A percentile compares a stretch with the other conserved stretches of the same genome.
phyloP scores from a whole-genome alignment of 352 stramenopile genomes.

The Phytopythium boreale region DNA sequence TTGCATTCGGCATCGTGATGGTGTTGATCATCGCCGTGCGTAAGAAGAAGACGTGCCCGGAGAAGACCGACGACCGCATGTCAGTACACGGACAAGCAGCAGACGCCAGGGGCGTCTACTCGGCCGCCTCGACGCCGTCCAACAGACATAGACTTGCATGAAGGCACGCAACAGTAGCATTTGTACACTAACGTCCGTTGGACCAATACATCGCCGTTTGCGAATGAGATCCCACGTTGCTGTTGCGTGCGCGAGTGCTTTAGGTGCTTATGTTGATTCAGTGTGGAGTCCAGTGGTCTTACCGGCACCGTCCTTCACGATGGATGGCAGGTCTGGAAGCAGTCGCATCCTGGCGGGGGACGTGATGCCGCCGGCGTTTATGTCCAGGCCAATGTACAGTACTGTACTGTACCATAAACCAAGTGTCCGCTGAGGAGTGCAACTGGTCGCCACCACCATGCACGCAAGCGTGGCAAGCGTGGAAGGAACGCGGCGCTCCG shows the following conservation, averaged over 20 bases:
- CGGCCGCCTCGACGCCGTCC: background rate
- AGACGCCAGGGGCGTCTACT: background rate
- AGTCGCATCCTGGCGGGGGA: background rate
- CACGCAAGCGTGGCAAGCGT: background rate
- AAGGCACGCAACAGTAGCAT: background rate
- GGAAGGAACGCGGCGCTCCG: background rate
- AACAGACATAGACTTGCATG: background rate
- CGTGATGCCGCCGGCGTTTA: no score
- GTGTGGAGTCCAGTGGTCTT: no score
- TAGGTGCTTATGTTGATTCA: no score
- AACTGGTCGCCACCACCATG: background rate
- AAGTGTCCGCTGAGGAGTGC: background rate
- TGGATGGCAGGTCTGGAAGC: background rate
- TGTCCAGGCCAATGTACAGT: background rate
- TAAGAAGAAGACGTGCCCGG: background rate
- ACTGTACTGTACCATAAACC: no score
- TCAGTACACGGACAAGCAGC: background rate
- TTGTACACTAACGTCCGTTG: background rate
- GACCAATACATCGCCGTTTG: background rate
- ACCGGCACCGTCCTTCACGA: background rate
- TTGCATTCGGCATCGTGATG: background rate
- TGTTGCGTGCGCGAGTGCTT: no score
- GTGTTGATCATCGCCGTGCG: background rate
- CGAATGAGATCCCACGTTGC: background rate
- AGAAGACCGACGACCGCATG: conserved; percentile 1